Conservation (phyloP, 164 flowering plant species). For the Vitis labrusca region DNA sequence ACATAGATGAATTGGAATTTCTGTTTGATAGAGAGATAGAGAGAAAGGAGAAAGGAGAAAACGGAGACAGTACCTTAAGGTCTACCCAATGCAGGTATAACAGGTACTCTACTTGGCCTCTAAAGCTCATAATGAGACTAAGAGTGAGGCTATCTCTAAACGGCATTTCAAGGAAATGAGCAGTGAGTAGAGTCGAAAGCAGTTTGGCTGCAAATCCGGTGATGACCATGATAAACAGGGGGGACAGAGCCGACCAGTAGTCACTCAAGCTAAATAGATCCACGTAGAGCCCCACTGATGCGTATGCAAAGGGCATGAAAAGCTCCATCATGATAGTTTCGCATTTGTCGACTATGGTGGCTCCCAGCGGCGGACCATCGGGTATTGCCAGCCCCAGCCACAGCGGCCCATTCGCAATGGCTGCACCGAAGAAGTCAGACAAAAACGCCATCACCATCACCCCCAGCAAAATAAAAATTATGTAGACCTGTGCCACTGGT, state of each 20-base stretch:
- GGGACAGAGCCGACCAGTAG: conserved; percentile 22
- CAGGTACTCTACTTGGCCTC: conserved; percentile 66
- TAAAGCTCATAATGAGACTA: conserved; percentile 48
- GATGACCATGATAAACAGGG: conserved; percentile 30
- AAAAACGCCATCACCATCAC: conserved; percentile 40
- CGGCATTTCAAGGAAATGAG: conserved; percentile 38
- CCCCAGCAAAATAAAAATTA: conserved; percentile 33
- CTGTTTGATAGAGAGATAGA: too few relatives aligned
- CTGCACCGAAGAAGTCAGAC: conserved; percentile 47
- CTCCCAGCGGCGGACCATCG: conserved; percentile 73
- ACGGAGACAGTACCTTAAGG: conserved; percentile 27
- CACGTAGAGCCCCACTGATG: conserved; percentile 36
- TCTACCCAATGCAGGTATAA: conserved; percentile 52
- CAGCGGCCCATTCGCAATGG: conserved; percentile 49
- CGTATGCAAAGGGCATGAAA: conserved; percentile 57
- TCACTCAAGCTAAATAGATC: conserved; percentile 27
- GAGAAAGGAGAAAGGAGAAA: background rate
- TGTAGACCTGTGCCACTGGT: conserved; percentile 39
- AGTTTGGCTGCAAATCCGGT: conserved; percentile 33
- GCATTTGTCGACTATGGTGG: conserved; percentile 51
- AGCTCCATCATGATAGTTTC: conserved; percentile 46
- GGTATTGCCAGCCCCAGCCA: conserved; percentile 68
- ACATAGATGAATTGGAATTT: background rate
- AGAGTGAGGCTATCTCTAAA: conserved; percentile 46
- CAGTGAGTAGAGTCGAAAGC: conserved; percentile 19